Evolutionary conservation across 1,139 yeast species (phyloP).

Genomic region (Lodderomyces metapsilosis): DNA sequence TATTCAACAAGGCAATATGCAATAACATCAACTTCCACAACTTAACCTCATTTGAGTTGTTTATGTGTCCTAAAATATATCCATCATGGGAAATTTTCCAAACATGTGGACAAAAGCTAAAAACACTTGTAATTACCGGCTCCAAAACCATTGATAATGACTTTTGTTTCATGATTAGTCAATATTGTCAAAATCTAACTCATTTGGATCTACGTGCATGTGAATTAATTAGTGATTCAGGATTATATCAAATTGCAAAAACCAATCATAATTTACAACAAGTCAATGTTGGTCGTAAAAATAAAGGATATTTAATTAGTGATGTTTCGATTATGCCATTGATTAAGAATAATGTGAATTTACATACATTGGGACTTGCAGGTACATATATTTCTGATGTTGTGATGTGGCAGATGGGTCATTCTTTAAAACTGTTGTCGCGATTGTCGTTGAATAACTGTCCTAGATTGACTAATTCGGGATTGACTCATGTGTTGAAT

Average conservation of each 20-base stretch:
- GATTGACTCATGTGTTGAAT: slow-evolving; percentile 59
- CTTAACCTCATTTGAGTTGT: slow-evolving; percentile 70
- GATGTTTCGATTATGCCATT: slow-evolving; percentile 65
- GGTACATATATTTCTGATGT: slow-evolving; percentile 82
- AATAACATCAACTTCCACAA: slow-evolving; percentile 44
- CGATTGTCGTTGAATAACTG: slow-evolving; percentile 82
- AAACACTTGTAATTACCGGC: slow-evolving; percentile 72
- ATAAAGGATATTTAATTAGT: slow-evolving; percentile 65
- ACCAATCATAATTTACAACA: slow-evolving; percentile 54
- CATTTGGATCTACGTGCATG: slow-evolving; percentile 83
- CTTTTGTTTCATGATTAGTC: slow-evolving; percentile 51
- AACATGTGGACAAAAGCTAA: slow-evolving; percentile 35
- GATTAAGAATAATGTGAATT: slow-evolving; percentile 49
- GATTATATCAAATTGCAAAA: slow-evolving; percentile 63
- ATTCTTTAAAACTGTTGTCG: slow-evolving; percentile 52
- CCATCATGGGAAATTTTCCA: slow-evolving; percentile 53
- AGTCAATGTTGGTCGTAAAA: slow-evolving; percentile 79
- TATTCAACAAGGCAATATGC: slow-evolving; percentile 22
- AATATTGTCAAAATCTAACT: slow-evolving; percentile 57
- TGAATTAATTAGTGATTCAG: slow-evolving; percentile 71
- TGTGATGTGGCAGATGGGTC: slow-evolving; percentile 77
- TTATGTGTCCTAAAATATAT: slow-evolving; percentile 71
- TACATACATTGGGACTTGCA: slow-evolving; percentile 81
- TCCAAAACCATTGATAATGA: slow-evolving; percentile 63
- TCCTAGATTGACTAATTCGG: slow-evolving; percentile 57